Base-by-base conservation (phyloP, 768 basidiomycete species). In the Suillus hirtellus region DNA sequence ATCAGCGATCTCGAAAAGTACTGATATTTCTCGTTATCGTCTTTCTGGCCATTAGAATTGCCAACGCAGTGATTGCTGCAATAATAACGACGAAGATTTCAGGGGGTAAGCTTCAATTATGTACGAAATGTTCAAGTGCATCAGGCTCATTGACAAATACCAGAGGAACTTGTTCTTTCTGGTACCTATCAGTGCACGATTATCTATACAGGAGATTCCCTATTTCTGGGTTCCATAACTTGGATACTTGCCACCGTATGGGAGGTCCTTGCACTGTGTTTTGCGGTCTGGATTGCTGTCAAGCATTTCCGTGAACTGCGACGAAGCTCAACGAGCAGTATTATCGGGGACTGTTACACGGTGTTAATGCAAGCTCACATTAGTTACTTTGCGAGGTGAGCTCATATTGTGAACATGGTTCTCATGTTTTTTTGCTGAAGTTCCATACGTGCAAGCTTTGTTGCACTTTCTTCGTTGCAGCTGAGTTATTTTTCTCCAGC, bases 121-220 rank as follows among this genome's bases (percentile, higher is more conserved):
- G 46, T 43, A 43, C 19, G 42, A 43, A 43, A 43, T 6, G 17
- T 2, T 21, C 1, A 12, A 21, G n/a, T 46, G n/a, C 2, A 21
- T 21, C n/a, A 46, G 2, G 5, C 11, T 21, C 11, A 21, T 46
- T 12, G n/a, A 21, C n/a, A 21, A 21, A 21, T 46, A 21, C 46
- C 0, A 46, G 46, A 46, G 46, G 46, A 46, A 46, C 4, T 46
- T 11, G 11, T 46, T 46, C 46, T 46, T n/a, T 46, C 46, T 5
- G 46, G 46, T 5, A 12, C 46, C 11, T 12, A 46, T 46, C n/a
- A 10, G 46, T 46, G 46, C n/a, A 5, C 6, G 2, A n/a, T 46
- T 21, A 0, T 0, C n/a, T 21, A 5, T n/a, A 5, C 4, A 1
- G n/a, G 11, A 21, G n/a, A 46, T 46, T 6, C 2, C 1, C 4